phyloP scores from a whole-genome alignment of 176 grass and related monocot species.

The Zea luxurians region DNA sequence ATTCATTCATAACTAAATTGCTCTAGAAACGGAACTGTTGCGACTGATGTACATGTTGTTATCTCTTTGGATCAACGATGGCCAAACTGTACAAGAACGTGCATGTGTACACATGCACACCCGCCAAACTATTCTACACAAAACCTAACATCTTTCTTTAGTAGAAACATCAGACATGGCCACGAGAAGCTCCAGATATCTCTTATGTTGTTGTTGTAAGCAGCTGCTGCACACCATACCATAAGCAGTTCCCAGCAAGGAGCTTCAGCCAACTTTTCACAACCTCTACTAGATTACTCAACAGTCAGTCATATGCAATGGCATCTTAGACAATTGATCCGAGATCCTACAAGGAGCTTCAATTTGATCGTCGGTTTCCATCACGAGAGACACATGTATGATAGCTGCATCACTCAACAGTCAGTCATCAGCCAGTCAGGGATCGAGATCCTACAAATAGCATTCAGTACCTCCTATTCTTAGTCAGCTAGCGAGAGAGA shows the following conservation, averaged over 20 bases:
- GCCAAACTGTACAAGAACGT: constrained; percentile 41
- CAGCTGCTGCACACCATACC: not conserved
- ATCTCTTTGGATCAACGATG: not conserved
- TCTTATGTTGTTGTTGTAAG: not conserved
- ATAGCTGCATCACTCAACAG: constrained; percentile 16
- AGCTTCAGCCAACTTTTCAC: constrained; percentile 10
- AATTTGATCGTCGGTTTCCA: not conserved
- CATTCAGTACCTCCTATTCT: constrained; percentile 28
- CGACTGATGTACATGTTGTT: too few species aligned
- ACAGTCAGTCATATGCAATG: not conserved
- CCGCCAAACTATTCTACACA: constrained; percentile 12
- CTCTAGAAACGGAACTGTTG: not conserved
- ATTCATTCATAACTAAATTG: not conserved
- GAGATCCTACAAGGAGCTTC: too few species aligned
- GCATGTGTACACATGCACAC: constrained; percentile 27
- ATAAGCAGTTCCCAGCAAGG: constrained; percentile 21
- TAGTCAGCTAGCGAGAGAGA: not conserved
- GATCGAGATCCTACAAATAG: constrained; percentile 52
- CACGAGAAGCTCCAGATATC: not conserved
- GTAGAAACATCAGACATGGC: constrained; percentile 24
- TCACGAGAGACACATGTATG: constrained; percentile 31
- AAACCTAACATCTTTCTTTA: constrained; percentile 30
- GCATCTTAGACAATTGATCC: constrained; percentile 25
- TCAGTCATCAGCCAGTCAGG: not conserved
- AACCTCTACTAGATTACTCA: not conserved